Evolutionary conservation across 2,329 filamentous ascomycete species (phyloP), one percentile per base, ranked within the genome.

Genomic region (Fusarium praegraminearum): DNA sequence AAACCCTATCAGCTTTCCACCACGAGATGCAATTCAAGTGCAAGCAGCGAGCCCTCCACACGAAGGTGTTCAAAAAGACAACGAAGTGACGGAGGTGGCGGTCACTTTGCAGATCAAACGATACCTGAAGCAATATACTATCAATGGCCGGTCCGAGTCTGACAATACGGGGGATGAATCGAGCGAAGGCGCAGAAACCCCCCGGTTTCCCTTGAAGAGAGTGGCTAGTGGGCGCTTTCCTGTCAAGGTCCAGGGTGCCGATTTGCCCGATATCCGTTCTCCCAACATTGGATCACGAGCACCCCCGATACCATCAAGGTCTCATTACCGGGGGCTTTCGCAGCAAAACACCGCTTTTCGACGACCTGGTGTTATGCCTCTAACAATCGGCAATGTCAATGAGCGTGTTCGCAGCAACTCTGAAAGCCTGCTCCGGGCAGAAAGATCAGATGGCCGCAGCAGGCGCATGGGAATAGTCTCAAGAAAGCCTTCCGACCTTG

Each of bases 1-100:
- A 46, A 98, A 98, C 73, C 93, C 93, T 11, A 87, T 98, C 62
- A 87, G 86, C 62, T 95, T 95, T 73, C 94, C 94, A 5, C 91
- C 93, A 18, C 88, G 86, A 72, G 89, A 91, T 70, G 84, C 91
- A 16, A 78, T 93, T 28, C 88, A 90, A 71, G 81, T 87, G 13
- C 85, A 86, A 73, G 83, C 84, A 20, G 80, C 80, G 41, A 88
- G 83, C 50, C 86, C 86, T 20, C 83, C 87, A 3, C 87, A 87
- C 70, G 86, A 89, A 38, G 83, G 83, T 3, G 79, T 82, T 16
- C 71, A 83, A 44, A 74, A 78, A 57, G 90, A 92, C 72, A 87
- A 83, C 59, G 90, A 93, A 73, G 85, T 90, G 32, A 87, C 86
- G 16, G 88, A 90, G 62, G 83, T 90, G 11, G 81, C 84, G 5